phyloP scores from a whole-genome alignment of 805 yeast species.

The Kluyveromyces siamensis region DNA sequence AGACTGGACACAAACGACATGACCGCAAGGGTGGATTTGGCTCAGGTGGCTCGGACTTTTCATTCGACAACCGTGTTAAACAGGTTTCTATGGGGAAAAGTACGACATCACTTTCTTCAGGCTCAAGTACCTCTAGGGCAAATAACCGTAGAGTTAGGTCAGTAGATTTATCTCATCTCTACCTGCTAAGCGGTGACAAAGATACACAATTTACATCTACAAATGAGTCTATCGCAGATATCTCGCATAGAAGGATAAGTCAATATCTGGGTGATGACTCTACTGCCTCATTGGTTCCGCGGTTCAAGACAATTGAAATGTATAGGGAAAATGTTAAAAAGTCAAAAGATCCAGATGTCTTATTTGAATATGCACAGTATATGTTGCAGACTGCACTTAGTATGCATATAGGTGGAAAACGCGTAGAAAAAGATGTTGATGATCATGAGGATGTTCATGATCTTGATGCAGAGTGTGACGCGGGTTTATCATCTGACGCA shows the following conservation, averaged over 20 bases:
- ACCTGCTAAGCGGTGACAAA: slow-evolving; percentile 25
- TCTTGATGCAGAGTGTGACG: background rate
- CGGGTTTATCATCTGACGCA: slow-evolving; percentile 11
- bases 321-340: slow-evolving; percentile 80
- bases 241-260: slow-evolving; percentile 42
- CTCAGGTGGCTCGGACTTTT: background rate
- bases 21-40: background rate
- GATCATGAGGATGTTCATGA: slow-evolving; percentile 3
- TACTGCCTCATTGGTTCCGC: slow-evolving; percentile 47
- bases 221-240: slow-evolving; percentile 37
- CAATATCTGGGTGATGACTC: slow-evolving; percentile 46
- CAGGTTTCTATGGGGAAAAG: background rate
- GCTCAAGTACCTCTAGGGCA: background rate
- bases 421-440: slow-evolving; percentile 1
- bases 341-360: slow-evolving; percentile 75
- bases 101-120: background rate
- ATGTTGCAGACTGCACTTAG: slow-evolving; percentile 78
- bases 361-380: slow-evolving; percentile 86
- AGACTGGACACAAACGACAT: background rate
- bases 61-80: background rate
- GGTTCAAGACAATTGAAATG: slow-evolving; percentile 77
- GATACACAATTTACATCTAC: slow-evolving; percentile 31
- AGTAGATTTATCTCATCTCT: slow-evolving; percentile 35
- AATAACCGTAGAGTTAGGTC: slow-evolving; percentile 26
- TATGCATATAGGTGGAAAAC: slow-evolving; percentile 29